Evolutionary conservation across 768 basidiomycete genomes (phyloP).

Genomic region (Mycena alexandri): DNA sequence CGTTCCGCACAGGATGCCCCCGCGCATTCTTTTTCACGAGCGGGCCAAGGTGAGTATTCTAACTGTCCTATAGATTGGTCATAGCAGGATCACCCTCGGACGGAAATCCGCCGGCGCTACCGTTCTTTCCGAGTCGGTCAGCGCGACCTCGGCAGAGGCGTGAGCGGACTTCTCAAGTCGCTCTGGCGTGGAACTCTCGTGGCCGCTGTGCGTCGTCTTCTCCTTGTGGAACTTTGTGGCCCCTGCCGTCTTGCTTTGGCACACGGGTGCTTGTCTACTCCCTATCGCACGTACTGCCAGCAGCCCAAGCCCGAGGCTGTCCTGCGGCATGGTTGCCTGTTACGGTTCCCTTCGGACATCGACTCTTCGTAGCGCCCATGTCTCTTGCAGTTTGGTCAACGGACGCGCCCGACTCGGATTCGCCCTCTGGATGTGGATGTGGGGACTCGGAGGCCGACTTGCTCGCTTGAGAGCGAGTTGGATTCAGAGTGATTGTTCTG

Average conservation of each 20-base stretch:
- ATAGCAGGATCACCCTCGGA: constrained; percentile 47
- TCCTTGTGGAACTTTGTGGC: too few species aligned
- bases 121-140: constrained; percentile 32
- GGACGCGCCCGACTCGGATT: not conserved
- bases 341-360: not conserved
- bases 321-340: not conserved
- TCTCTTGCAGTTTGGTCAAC: constrained; percentile 7
- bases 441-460: not conserved
- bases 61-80: constrained; percentile 45
- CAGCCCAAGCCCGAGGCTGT: not conserved
- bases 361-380: too few species aligned
- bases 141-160: not conserved
- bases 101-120: constrained; percentile 39
- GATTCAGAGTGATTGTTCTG: not conserved
- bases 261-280: not conserved
- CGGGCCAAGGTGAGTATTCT: constrained; percentile 55
- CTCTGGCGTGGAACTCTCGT: constrained; percentile 46
- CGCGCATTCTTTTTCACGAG: constrained; percentile 47
- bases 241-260: too few species aligned
- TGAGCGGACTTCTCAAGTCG: not conserved
- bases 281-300: constrained; percentile 29
- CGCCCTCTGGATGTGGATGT: not conserved
- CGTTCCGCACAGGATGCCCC: constrained; percentile 46
- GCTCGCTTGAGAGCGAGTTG: not conserved
- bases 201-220: constrained; percentile 43